Percentiles rank a stretch among this genome's conserved stretches.
phyloP scores from a whole-genome alignment of 768 basidiomycete genomes.

The Rossbeevera mucosa region DNA sequence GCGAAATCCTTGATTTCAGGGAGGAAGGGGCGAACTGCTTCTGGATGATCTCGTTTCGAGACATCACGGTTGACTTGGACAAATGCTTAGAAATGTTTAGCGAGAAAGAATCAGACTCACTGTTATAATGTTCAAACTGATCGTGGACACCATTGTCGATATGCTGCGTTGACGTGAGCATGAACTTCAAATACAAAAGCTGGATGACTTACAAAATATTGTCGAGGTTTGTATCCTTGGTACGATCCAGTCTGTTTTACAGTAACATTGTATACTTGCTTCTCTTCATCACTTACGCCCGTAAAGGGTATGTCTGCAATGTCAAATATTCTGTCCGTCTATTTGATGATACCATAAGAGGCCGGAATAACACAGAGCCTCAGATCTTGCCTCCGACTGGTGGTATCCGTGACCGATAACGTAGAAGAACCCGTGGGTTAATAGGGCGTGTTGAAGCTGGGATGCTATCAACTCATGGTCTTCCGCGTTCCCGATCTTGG shows the following conservation, averaged over 20 bases:
- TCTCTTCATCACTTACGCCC: constrained; percentile 39
- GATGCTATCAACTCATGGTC: constrained; percentile 32
- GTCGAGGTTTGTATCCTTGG: constrained; percentile 50
- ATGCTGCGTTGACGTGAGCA: constrained; percentile 35
- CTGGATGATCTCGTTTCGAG: constrained; percentile 45
- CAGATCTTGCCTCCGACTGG: constrained; percentile 32
- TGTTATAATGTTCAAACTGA: constrained; percentile 60
- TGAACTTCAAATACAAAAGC: background rate
- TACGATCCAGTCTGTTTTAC: constrained; percentile 44
- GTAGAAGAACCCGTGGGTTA: constrained; percentile 22
- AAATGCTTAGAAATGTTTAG: background rate
- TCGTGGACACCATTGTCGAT: constrained; percentile 60
- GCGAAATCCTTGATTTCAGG: constrained; percentile 44
- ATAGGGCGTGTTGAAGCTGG: constrained; percentile 45
- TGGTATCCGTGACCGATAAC: constrained; percentile 32
- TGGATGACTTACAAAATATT: constrained; percentile 41
- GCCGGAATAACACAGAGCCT: constrained; percentile 10
- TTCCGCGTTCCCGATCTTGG: constrained; percentile 30
- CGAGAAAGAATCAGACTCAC: constrained; percentile 31
- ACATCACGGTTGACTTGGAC: constrained; percentile 47
- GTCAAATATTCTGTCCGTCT: constrained; percentile 47
- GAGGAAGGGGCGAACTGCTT: constrained; percentile 33
- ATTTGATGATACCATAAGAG: constrained; percentile 22
- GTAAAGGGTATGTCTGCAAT: constrained; percentile 46
- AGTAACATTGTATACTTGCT: constrained; percentile 36